A percentile compares a stretch with the other conserved stretches of the same genome.
These are phyloP conservation scores for Colletotrichum orbiculare DNA, from an alignment of 2,329 filamentous ascomycete genomes.

Conservation along the genomic window DNA sequence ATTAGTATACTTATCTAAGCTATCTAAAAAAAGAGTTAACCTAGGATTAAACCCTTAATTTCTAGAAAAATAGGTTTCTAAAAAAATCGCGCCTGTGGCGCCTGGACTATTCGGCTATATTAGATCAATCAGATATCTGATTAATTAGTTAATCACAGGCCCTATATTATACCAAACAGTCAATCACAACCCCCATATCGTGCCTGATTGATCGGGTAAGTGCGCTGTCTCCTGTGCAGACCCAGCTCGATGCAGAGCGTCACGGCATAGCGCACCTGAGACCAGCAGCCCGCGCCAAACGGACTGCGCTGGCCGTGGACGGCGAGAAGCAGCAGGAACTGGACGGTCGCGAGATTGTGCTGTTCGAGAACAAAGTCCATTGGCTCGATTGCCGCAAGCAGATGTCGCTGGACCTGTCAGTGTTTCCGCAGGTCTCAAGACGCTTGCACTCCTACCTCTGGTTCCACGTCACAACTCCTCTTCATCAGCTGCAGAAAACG, in stretches of 20 bases:
- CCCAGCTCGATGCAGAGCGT: slow-evolving; percentile 47
- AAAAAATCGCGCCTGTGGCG: no score
- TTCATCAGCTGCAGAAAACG: slow-evolving; percentile 42
- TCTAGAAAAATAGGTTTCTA: no score
- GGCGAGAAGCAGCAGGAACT: slow-evolving; percentile 46
- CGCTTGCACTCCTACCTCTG: slow-evolving; percentile 28
- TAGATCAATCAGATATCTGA: no score
- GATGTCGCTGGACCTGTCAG: slow-evolving; percentile 39
- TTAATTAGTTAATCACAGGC: no score
- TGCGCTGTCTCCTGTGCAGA: slow-evolving; percentile 43
- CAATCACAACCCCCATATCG: no score
- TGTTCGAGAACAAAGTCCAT: slow-evolving; percentile 48
- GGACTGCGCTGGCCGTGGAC: slow-evolving; percentile 48
- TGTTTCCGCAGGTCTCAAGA: fast-evolving
- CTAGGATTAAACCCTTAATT: no score
- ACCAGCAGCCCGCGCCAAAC: slow-evolving; percentile 49
- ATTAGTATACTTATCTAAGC: no score
- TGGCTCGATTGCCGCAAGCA: slow-evolving; percentile 44
- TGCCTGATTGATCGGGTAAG: no score
- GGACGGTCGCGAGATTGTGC: slow-evolving; percentile 46
- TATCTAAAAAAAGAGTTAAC: no score
- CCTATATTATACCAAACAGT: no score
- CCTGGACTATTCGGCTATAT: no score
- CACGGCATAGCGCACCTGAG: slow-evolving; percentile 46
- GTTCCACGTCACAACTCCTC: slow-evolving; percentile 41